These are phyloP conservation scores for Xylaria telfairii DNA, from an alignment of 495 filamentous ascomycete genomes.

Conservation along the genomic window DNA sequence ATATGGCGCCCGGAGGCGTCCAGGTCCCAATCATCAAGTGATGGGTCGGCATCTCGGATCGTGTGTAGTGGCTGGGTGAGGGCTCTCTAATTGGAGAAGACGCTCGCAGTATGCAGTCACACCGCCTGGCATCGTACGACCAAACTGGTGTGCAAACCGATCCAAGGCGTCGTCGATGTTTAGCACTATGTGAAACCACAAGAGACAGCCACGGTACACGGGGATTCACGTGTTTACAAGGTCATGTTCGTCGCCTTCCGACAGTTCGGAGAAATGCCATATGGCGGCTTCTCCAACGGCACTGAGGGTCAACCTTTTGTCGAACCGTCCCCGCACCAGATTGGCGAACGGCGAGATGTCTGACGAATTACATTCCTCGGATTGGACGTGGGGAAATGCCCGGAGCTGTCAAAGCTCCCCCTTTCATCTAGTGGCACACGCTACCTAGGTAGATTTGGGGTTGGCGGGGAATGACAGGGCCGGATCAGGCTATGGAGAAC, in stretches of 20 bases:
- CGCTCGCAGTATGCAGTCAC: conserved; percentile 13
- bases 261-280: conserved; percentile 1
- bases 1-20: conserved; percentile 85
- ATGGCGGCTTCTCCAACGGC: conserved; percentile 26
- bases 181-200: conserved; percentile 5
- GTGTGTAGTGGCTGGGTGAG: background rate
- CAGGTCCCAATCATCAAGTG: conserved; percentile 86
- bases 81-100: background rate
- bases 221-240: background rate
- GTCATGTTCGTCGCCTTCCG: background rate
- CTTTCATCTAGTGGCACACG: background rate
- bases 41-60: conserved; percentile 66
- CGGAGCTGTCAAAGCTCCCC: conserved; percentile 5
- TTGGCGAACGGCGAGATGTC: conserved; percentile 4
- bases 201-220: background rate
- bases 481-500: conserved; percentile 32
- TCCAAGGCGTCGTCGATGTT: background rate
- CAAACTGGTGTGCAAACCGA: background rate
- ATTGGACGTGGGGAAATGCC: conserved; percentile 14
- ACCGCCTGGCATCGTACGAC: conserved; percentile 5
- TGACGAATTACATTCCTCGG: conserved; percentile 4
- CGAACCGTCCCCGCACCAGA: conserved; percentile 11
- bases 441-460: conserved; percentile 17
- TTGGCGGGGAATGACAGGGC: conserved; percentile 6
- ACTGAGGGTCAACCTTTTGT: conserved; percentile 8